Evolutionary conservation across 176 grass and related monocot species (phyloP).

Genomic region (Aegilops longissima): DNA sequence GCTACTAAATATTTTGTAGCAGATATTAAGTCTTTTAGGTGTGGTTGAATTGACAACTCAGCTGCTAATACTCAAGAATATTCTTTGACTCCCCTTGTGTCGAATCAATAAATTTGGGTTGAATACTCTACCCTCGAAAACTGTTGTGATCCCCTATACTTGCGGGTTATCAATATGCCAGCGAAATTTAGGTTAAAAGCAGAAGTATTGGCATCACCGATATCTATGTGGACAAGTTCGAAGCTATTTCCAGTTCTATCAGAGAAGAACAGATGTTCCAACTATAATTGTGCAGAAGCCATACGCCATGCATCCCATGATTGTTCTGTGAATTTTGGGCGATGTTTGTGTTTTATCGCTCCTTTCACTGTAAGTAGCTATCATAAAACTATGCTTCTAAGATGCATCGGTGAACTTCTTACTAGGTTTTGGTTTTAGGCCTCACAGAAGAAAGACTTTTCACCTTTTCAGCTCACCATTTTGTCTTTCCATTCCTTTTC

Average conservation of each 20-base stretch:
- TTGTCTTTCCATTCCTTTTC: not conserved
- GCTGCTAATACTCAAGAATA: too few species aligned
- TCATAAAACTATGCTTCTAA: not conserved
- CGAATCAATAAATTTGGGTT: too few species aligned
- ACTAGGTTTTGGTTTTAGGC: not conserved
- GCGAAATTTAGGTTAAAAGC: too few species aligned
- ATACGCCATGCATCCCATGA: not conserved
- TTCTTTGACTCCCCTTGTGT: too few species aligned
- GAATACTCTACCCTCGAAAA: too few species aligned
- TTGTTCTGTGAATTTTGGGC: not conserved
- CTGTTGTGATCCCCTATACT: too few species aligned
- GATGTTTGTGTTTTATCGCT: not conserved
- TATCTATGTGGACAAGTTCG: too few species aligned
- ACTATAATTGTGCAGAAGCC: not conserved
- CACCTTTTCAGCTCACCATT: not conserved
- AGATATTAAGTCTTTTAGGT: too few species aligned
- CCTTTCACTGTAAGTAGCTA: not conserved
- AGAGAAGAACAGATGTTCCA: not conserved
- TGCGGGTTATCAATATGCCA: too few species aligned
- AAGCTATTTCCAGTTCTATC: not conserved
- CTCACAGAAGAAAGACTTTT: not conserved
- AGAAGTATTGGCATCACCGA: too few species aligned
- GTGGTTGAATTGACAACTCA: too few species aligned
- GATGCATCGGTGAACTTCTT: not conserved
- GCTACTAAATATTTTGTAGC: too few species aligned